phyloP scores from a whole-genome alignment of 2,329 filamentous ascomycete species.

The Endoconidiophora laricicola region DNA sequence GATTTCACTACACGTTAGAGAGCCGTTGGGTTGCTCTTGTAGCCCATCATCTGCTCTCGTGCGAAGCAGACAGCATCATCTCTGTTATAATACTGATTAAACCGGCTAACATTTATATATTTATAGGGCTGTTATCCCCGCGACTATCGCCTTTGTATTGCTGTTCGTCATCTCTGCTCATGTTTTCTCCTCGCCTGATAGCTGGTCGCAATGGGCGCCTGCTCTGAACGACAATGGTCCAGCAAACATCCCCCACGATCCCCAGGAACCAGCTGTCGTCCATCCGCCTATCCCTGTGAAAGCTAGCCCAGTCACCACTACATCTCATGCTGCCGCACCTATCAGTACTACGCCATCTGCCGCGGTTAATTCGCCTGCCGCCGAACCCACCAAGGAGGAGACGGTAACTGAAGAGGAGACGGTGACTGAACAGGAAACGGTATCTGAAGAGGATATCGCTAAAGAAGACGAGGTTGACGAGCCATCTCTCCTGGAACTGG shows the following conservation, averaged over 20 bases:
- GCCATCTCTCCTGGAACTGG: slow-evolving; percentile 7
- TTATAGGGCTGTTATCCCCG: slow-evolving; percentile 6
- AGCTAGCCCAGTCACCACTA: background rate
- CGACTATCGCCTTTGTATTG: slow-evolving; percentile 9
- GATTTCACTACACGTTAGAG: background rate
- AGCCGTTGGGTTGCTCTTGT: background rate
- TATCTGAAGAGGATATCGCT: background rate
- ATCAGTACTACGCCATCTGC: background rate
- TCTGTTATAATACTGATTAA: background rate
- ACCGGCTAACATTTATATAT: background rate
- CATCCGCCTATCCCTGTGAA: slow-evolving; percentile 6
- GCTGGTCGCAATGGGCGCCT: slow-evolving; percentile 10
- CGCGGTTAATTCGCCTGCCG: background rate
- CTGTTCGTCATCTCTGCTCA: slow-evolving; percentile 12
- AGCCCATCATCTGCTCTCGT: background rate
- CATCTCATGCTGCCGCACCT: background rate
- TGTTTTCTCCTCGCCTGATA: slow-evolving; percentile 8
- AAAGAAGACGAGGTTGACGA: background rate
- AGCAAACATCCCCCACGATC: slow-evolving; percentile 6
- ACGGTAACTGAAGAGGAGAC: background rate
- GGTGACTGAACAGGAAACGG: background rate
- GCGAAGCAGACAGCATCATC: background rate
- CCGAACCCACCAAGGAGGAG: background rate
- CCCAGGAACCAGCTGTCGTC: background rate
- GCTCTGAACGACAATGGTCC: background rate